These are phyloP conservation scores for Stachybotrys elegans DNA, from an alignment of 2,329 filamentous ascomycete species.

Conservation along the genomic window DNA sequence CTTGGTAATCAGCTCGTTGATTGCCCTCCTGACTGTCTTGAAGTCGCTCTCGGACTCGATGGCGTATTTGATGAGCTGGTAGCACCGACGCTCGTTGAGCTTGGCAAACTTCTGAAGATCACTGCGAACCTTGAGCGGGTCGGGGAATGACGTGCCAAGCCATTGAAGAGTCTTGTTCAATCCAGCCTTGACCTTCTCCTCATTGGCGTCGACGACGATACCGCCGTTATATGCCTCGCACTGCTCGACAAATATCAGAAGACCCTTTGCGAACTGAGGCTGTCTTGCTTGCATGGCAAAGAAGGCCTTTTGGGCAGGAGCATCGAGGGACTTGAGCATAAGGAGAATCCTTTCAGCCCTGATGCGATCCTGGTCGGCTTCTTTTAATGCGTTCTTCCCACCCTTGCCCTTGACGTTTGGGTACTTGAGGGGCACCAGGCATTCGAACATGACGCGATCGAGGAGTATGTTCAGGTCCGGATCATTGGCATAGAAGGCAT, in stretches of 20 bases:
- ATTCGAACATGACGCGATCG: slow-evolving; percentile 81
- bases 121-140: slow-evolving; percentile 62
- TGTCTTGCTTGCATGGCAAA: slow-evolving; percentile 81
- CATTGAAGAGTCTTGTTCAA: slow-evolving; percentile 70
- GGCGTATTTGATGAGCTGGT: slow-evolving; percentile 82
- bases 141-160: slow-evolving; percentile 70
- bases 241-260: slow-evolving; percentile 72
- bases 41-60: slow-evolving; percentile 86
- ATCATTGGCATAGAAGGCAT: slow-evolving; percentile 87
- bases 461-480: slow-evolving; percentile 77
- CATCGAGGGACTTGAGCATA: slow-evolving; percentile 72
- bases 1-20: slow-evolving; percentile 83
- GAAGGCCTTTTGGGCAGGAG: slow-evolving; percentile 77
- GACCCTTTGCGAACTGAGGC: slow-evolving; percentile 64
- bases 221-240: slow-evolving; percentile 90
- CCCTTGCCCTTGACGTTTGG: slow-evolving; percentile 60
- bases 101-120: slow-evolving; percentile 91
- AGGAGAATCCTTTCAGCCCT: slow-evolving; percentile 80
- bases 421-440: slow-evolving; percentile 82
- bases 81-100: slow-evolving; percentile 81
- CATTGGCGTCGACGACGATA: slow-evolving; percentile 68
- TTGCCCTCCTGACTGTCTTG: slow-evolving; percentile 80
- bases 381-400: slow-evolving; percentile 27
- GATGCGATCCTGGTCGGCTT: slow-evolving; percentile 67
- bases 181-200: slow-evolving; percentile 62